Conservation (phyloP, 352 stramenopile species). For the Globisporangium polare region DNA sequence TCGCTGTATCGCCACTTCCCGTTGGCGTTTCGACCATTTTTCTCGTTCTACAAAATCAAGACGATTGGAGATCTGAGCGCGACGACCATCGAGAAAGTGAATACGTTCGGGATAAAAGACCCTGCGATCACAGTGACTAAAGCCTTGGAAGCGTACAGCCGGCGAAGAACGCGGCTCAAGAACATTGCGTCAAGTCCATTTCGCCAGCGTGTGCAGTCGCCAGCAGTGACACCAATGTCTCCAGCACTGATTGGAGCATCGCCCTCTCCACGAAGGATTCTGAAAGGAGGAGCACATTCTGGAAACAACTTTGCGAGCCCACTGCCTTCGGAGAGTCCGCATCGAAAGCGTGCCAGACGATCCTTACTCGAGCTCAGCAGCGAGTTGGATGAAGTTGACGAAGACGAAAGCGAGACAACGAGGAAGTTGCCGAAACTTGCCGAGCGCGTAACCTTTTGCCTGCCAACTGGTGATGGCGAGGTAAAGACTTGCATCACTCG, state of each 20-base stretch:
- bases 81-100: conserved; percentile 42
- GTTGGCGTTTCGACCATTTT: conserved; percentile 46
- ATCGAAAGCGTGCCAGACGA: conserved; percentile 42
- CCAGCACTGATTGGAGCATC: conserved; percentile 20
- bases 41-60: conserved; percentile 63
- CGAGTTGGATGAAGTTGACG: conserved; percentile 21
- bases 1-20: conserved; percentile 50
- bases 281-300: conserved; percentile 30
- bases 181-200: conserved; percentile 36
- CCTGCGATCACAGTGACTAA: conserved; percentile 42
- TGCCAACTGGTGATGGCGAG: conserved; percentile 30
- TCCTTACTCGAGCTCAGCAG: conserved; percentile 35
- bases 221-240: conserved; percentile 14
- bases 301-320: conserved; percentile 14
- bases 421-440: conserved; percentile 33
- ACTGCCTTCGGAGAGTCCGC: conserved; percentile 27
- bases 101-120: conserved; percentile 59
- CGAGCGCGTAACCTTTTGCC: conserved; percentile 51
- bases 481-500: conserved; percentile 36
- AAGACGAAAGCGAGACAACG: conserved; percentile 9
- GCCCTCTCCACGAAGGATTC: conserved; percentile 28
- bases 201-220: conserved; percentile 19
- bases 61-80: conserved; percentile 66
- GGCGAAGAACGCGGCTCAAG: conserved; percentile 33
- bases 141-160: conserved; percentile 54